Evolutionary conservation across 2,329 filamentous ascomycete species (phyloP).

Genomic region (Epichloe brachyelytri): DNA sequence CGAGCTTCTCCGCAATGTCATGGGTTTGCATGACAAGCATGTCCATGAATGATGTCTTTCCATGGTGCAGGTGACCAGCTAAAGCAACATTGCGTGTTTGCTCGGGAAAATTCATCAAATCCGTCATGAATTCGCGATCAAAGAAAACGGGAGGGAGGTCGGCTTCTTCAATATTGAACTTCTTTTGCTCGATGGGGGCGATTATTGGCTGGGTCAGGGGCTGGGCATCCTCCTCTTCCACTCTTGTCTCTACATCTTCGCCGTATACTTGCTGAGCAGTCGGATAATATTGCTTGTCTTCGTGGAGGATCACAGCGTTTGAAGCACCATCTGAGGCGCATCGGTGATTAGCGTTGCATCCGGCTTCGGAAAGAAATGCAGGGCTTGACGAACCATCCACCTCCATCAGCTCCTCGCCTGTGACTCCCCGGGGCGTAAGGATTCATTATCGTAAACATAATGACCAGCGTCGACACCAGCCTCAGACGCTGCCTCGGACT

Average conservation of each 20-base stretch:
- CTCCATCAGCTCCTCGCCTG: constrained; percentile 83
- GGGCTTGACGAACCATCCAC: constrained; percentile 51
- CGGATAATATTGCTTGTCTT: constrained; percentile 99
- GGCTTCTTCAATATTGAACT: constrained; percentile 85
- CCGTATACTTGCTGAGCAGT: constrained; percentile 96
- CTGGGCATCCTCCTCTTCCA: constrained; percentile 95
- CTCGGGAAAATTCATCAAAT: constrained; percentile 90
- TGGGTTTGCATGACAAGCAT: constrained; percentile 96
- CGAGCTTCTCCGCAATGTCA: constrained; percentile 64
- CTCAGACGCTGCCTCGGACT: constrained; percentile 77
- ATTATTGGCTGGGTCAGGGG: constrained; percentile 87
- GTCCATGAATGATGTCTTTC: constrained; percentile 96
- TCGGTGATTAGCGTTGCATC: background rate
- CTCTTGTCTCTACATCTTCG: constrained; percentile 83
- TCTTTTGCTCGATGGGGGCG: constrained; percentile 84
- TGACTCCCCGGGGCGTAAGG: constrained; percentile 46
- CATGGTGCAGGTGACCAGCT: constrained; percentile 88
- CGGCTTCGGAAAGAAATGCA: too few species aligned
- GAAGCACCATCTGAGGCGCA: constrained; percentile 57
- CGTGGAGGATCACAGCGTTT: constrained; percentile 93
- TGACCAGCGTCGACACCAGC: constrained; percentile 60
- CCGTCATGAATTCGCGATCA: constrained; percentile 83
- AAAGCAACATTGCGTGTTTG: constrained; percentile 89
- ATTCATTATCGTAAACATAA: constrained; percentile 71
- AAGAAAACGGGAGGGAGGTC: constrained; percentile 83